Conservation (phyloP, 2,329 filamentous ascomycete species). For the Parascedosporium putredinis region DNA sequence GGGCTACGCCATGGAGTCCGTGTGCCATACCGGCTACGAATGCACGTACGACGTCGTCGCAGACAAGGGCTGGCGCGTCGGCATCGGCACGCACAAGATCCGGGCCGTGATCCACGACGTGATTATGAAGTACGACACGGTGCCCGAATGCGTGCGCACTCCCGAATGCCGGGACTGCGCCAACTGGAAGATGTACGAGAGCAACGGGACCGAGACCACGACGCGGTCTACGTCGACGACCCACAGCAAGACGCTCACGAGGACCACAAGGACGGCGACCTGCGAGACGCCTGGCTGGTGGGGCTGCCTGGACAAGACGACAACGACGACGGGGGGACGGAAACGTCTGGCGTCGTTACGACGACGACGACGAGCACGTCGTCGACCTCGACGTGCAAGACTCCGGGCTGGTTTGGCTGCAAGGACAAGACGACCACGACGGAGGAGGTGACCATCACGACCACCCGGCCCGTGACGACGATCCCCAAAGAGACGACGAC, state of each 20-base stretch:
- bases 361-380: constrained; percentile 35
- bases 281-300: constrained; percentile 92
- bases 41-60: constrained; percentile 89
- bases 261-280: constrained; percentile 78
- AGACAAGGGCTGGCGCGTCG: constrained; percentile 86
- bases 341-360: constrained; percentile 28
- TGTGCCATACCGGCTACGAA: constrained; percentile 81
- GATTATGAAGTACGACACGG: constrained; percentile 68
- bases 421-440: constrained; percentile 36
- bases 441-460: constrained; percentile 18
- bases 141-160: constrained; percentile 66
- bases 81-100: constrained; percentile 85
- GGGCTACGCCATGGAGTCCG: constrained; percentile 85
- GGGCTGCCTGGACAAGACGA: constrained; percentile 63
- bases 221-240: constrained; percentile 49
- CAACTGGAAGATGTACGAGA: constrained; percentile 90
- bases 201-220: constrained; percentile 72
- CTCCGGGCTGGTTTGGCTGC: constrained; percentile 58
- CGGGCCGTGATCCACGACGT: constrained; percentile 80
- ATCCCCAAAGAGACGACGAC: constrained; percentile 17
- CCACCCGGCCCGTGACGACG: constrained; percentile 17
- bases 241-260: constrained; percentile 55
- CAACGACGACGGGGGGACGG: constrained; percentile 31
- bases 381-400: constrained; percentile 45
- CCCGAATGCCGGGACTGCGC: constrained; percentile 80